Base-by-base conservation (phyloP, 805 yeast genomes). In the Saturnispora zaruensis region DNA sequence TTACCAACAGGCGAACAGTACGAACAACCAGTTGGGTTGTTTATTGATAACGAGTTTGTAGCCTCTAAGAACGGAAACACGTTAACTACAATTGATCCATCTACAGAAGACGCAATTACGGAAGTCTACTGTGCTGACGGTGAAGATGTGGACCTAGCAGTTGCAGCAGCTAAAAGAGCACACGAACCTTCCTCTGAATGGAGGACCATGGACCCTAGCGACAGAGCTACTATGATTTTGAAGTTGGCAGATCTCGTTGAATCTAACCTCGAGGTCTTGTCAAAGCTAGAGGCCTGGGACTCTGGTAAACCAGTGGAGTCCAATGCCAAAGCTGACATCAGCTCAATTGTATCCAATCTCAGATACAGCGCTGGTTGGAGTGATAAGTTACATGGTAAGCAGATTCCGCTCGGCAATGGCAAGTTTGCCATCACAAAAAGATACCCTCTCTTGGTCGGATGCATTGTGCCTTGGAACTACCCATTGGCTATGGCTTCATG, bases 391-490 rank as follows among this genome's bases (percentile, higher is more conserved):
- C 60, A 61, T 50, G 83, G 83, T 36, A 68, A 58, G 41, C 57
- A 60, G 40, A 67, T 68, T 37, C 71, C 71, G 36, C 46, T 66
- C 6, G 53, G 55, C 20, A 73, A 75, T 23, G 68, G 69, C 53
- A 74, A 73, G 62, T 70, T 84, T 58, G 85, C 85, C 33, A 81
- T 79, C 67, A 82, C 89, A 24, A 71, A 81, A 48, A 81, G 81
- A 55, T 85, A 83, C 65, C 84, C 87, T 5, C 63, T 71, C 46
- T 84, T 81, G 34, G 79, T 82, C 57, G 87, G 81, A 11, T 82
- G 79, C 63, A 78, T 81, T 56, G 78, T 82, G 51, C 87, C 87
- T 32, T 81, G 87, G 87, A 81, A 81, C 68, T 82, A 78, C 62
- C 87, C 87, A 28, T 64, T 81, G 57, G 69, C 75, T 30, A 82